Percentiles rank a stretch among this genome's conserved stretches.
These are phyloP conservation scores for Gliomastix tumulicola DNA, from an alignment of 2,329 filamentous ascomycete genomes.

Conservation along the genomic window DNA sequence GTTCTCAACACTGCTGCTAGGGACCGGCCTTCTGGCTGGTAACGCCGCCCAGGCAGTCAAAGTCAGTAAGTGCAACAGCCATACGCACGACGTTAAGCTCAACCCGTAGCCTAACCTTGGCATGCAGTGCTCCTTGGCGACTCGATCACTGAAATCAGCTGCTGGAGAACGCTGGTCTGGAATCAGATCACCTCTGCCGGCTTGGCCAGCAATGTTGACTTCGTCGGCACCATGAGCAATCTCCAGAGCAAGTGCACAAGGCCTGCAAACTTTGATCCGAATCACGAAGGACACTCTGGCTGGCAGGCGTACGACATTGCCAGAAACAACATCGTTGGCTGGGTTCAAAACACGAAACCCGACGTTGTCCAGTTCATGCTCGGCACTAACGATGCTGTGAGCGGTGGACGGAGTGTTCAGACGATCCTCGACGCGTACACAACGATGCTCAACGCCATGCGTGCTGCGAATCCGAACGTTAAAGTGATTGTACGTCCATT, in stretches of 20 bases:
- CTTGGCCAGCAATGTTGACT: conserved; percentile 25
- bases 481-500: conserved; percentile 31
- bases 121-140: conserved; percentile 31
- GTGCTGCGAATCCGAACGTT: conserved; percentile 24
- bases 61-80: conserved; percentile 7
- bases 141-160: conserved; percentile 37
- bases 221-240: conserved; percentile 31
- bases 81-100: too few relatives aligned
- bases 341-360: conserved; percentile 26
- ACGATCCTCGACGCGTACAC: conserved; percentile 30
- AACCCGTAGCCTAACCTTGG: conserved; percentile 1
- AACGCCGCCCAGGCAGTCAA: conserved; percentile 4
- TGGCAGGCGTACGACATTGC: conserved; percentile 35
- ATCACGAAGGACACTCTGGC: conserved; percentile 37
- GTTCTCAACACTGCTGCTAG: background rate
- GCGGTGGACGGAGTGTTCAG: conserved; percentile 15
- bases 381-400: conserved; percentile 34
- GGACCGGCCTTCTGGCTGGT: conserved; percentile 1
- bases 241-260: conserved; percentile 27
- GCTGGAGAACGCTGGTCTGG: conserved; percentile 35
- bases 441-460: conserved; percentile 27
- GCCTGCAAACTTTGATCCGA: conserved; percentile 23
- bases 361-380: conserved; percentile 38
- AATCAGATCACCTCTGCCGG: conserved; percentile 24
- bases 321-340: conserved; percentile 27